phyloP scores from a whole-genome alignment of 305 asterid species.

The Fraxinus baroniana region DNA sequence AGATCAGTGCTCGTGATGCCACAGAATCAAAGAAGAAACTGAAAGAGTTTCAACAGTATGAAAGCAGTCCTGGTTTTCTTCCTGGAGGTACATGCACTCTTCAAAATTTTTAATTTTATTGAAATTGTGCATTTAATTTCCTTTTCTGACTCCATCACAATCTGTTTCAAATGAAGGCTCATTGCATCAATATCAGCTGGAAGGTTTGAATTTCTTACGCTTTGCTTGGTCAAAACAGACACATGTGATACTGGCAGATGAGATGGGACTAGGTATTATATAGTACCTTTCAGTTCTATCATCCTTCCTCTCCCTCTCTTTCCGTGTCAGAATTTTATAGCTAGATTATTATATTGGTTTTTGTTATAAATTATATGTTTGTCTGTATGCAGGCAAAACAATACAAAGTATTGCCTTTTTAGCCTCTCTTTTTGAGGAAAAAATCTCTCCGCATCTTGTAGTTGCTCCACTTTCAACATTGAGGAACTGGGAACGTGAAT shows the following conservation, averaged over 20 bases:
- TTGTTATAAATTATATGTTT: conserved; percentile 26
- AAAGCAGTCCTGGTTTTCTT: conserved; percentile 83
- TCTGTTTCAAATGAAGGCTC: conserved; percentile 59
- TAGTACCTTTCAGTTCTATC: conserved; percentile 17
- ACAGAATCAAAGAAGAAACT: conserved; percentile 60
- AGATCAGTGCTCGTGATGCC: conserved; percentile 50
- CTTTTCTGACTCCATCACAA: background rate
- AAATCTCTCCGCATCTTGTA: conserved; percentile 74
- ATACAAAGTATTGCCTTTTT: conserved; percentile 95
- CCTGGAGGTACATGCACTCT: conserved; percentile 62
- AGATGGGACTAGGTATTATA: conserved; percentile 92
- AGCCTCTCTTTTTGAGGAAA: conserved; percentile 86
- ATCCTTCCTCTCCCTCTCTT: background rate
- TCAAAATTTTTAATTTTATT: background rate
- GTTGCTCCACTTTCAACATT: conserved; percentile 96
- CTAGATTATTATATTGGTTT: conserved; percentile 10
- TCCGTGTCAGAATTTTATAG: background rate
- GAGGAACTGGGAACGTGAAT: conserved; percentile 99
- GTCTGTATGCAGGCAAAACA: conserved; percentile 72
- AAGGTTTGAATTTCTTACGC: conserved; percentile 94
- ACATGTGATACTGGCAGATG: conserved; percentile 99
- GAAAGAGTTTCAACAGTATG: conserved; percentile 85
- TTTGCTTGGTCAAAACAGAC: conserved; percentile 93
- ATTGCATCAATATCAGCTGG: conserved; percentile 95
- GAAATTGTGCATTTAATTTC: background rate